A percentile compares a stretch with the other conserved stretches of the same genome.
Conservation (phyloP, 2,329 filamentous ascomycete genomes). For the Fusarium sp. region DNA sequence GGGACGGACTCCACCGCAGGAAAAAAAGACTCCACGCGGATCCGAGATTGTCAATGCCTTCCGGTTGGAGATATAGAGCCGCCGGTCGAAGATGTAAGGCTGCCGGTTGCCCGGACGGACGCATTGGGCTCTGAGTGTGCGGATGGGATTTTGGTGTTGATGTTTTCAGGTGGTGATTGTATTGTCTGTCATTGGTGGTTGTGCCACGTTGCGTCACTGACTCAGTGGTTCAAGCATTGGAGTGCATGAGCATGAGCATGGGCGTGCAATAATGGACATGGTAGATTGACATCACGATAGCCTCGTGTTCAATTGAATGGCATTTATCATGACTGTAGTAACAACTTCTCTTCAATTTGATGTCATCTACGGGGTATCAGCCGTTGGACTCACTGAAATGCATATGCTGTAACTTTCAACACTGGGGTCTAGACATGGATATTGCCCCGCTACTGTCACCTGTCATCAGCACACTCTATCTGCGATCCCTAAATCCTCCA, state of each 20-base stretch:
- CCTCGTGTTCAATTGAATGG: neutral
- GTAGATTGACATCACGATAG: neutral
- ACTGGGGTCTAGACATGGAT: slow-evolving; percentile 11
- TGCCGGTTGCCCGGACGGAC: slow-evolving; percentile 12
- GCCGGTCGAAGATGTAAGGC: neutral
- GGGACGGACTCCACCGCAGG: no score
- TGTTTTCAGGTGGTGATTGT: neutral
- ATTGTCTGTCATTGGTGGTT: slow-evolving; percentile 5
- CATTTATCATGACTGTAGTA: neutral
- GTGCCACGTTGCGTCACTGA: neutral
- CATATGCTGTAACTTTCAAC: neutral
- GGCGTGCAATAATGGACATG: neutral
- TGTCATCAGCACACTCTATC: slow-evolving; percentile 24
- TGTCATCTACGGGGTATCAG: no score
- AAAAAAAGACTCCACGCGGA: slow-evolving; percentile 11
- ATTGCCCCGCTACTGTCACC: slow-evolving; percentile 22
- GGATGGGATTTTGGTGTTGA: neutral
- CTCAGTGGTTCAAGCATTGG: slow-evolving; percentile 16
- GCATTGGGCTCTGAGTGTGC: neutral
- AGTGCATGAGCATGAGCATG: neutral
- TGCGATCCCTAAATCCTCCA: neutral
- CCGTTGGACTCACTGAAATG: neutral
- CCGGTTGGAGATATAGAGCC: slow-evolving; percentile 10
- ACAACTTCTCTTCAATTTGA: neutral
- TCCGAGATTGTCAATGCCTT: slow-evolving; percentile 34